Evolutionary conservation across 78 protist genomes (phyloP), one percentile per base, ranked within the genome.

Genomic region (Guillardia theta): DNA sequence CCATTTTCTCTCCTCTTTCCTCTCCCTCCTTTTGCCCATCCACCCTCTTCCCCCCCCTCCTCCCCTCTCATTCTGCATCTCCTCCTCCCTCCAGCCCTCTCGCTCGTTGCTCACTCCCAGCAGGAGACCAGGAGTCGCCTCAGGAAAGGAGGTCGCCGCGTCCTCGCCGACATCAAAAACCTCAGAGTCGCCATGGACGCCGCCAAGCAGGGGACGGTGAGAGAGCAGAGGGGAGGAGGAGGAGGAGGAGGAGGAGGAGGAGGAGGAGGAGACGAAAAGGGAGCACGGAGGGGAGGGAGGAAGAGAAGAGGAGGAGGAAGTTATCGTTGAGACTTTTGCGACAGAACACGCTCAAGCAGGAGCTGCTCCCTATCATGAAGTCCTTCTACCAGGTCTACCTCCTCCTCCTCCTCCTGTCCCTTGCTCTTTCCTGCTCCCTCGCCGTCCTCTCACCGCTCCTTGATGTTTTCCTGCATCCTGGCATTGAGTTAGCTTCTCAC

Each of bases 331-430:
- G n/a, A n/a, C n/a, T n/a, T n/a, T n/a, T n/a, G n/a, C n/a, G n/a
- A n/a, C n/a, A n/a, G n/a, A n/a, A n/a, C n/a, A n/a, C n/a, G n/a
- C n/a, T n/a, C n/a, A n/a, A n/a, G 70, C 70, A 70, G 33, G 90
- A 78, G 90, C 10, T 78, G 45, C 10, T 78, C 53, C 90, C 90
- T 22, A n/a, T n/a, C 90, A 78, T 78, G 90, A 78, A 78, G 90
- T 24, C 10, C 90, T 78, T 78, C 33, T 78, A 78, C 48, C 70
- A 58, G 58, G 58, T 50, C 10, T 10, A n/a, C n/a, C n/a, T n/a
- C n/a, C n/a, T n/a, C 58, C 58, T 15, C 58, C 58, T 10, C 58
- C 58, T 50, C 58, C 58, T 50, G 58, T 15, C 58, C 58, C n/a
- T n/a, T n/a, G n/a, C n/a, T n/a, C n/a, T n/a, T n/a, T n/a, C n/a